These are phyloP conservation scores for Cynanchum wilfordii DNA, from an alignment of 257 asterid species.

Conservation along the genomic window DNA sequence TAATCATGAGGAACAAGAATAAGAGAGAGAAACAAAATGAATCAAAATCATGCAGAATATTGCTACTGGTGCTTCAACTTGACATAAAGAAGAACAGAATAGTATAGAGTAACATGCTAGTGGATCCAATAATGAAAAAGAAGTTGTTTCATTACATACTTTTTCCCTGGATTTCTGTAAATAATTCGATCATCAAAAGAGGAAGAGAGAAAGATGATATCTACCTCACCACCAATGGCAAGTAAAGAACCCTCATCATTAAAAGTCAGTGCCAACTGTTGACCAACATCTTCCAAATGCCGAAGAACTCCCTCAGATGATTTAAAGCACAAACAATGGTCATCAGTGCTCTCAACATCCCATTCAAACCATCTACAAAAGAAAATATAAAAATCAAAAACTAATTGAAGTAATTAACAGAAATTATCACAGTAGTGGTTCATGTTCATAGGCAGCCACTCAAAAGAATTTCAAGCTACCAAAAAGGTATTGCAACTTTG, in stretches of 20 bases:
- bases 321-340: slow-evolving; percentile 41
- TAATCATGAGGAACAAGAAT: neutral
- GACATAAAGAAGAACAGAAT: neutral
- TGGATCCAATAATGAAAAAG: neutral
- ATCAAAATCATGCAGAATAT: neutral
- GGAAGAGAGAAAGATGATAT: slow-evolving; percentile 11
- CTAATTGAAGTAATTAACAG: neutral
- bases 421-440: neutral
- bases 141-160: neutral
- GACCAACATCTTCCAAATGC: slow-evolving; percentile 76
- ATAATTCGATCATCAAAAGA: neutral
- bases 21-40: too few relatives aligned
- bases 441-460: neutral
- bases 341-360: slow-evolving; percentile 36
- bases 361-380: slow-evolving; percentile 73
- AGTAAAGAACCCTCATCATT: slow-evolving; percentile 69
- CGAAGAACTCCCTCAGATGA: slow-evolving; percentile 59
- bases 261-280: slow-evolving; percentile 75
- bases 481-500: neutral
- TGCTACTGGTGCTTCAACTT: neutral
- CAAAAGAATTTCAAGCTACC: neutral
- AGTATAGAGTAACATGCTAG: neutral
- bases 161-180: neutral
- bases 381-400: neutral
- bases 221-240: slow-evolving; percentile 96